These are phyloP conservation scores for Leccinum subfulvum DNA, from an alignment of 1,284 basidiomycete species.

Conservation along the genomic window DNA sequence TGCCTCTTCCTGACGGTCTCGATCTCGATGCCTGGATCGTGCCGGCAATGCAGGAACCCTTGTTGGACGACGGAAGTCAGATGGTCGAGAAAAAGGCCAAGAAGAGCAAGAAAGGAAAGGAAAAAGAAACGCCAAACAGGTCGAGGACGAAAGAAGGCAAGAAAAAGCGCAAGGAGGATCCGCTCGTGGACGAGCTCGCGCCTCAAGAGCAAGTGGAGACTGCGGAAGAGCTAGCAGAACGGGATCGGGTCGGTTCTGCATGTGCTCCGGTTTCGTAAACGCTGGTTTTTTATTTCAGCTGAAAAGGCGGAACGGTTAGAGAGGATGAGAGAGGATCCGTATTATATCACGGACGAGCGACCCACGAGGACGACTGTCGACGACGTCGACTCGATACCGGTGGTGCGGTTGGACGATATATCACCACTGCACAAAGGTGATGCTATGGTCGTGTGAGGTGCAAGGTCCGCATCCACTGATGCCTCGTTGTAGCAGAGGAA, in stretches of 20 bases:
- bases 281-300: slow-evolving; percentile 43
- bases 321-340: slow-evolving; percentile 79
- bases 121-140: slow-evolving; percentile 40
- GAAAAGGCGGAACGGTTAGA: slow-evolving; percentile 68
- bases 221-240: slow-evolving; percentile 54
- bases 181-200: slow-evolving; percentile 32
- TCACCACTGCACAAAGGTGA: slow-evolving; percentile 42
- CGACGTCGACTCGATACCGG: slow-evolving; percentile 83
- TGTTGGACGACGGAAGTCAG: slow-evolving; percentile 32
- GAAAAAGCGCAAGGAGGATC: slow-evolving; percentile 33
- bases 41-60: slow-evolving; percentile 52
- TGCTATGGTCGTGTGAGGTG: slow-evolving; percentile 8
- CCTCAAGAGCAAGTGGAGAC: slow-evolving; percentile 45
- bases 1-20: slow-evolving; percentile 80
- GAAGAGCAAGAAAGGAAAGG: slow-evolving; percentile 51
- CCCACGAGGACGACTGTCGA: slow-evolving; percentile 44
- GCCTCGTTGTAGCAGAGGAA: slow-evolving; percentile 25
- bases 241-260: slow-evolving; percentile 51
- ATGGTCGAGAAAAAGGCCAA: slow-evolving; percentile 35
- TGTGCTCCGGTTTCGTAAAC: not conserved
- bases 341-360: slow-evolving; percentile 75
- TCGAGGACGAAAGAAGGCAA: slow-evolving; percentile 33
- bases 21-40: slow-evolving; percentile 87
- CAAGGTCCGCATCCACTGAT: slow-evolving; percentile 6
- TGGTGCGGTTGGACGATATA: slow-evolving; percentile 76